These are phyloP conservation scores for Penicillium sp. DNA, from an alignment of 2,329 filamentous ascomycete genomes.

Conservation along the genomic window DNA sequence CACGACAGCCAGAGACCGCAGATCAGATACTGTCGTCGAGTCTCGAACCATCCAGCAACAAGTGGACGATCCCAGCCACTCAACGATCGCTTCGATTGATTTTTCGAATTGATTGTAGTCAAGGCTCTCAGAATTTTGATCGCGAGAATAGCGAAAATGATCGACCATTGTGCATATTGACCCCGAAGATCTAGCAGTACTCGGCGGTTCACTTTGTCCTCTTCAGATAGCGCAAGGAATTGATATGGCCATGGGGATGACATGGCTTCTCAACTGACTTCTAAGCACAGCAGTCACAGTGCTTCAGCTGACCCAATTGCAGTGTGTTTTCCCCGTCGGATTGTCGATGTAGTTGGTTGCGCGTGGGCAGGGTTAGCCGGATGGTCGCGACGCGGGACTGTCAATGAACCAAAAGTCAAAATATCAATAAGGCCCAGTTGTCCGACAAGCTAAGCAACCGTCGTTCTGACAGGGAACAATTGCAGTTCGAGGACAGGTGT, in stretches of 20 bases:
- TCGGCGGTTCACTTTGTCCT: slow-evolving; percentile 54
- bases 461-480: neutral
- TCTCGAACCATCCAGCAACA: slow-evolving; percentile 48
- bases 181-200: slow-evolving; percentile 58
- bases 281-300: no score
- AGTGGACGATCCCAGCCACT: slow-evolving; percentile 52
- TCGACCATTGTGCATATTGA: slow-evolving; percentile 57
- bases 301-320: no score
- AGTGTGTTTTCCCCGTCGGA: no score
- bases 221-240: slow-evolving; percentile 54
- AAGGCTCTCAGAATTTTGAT: slow-evolving; percentile 34
- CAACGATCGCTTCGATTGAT: neutral
- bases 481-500: neutral
- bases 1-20: slow-evolving; percentile 54
- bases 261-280: slow-evolving; percentile 11
- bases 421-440: neutral
- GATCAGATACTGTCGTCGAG: slow-evolving; percentile 53
- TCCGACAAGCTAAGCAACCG: neutral
- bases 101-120: neutral
- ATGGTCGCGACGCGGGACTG: neutral
- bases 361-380: no score
- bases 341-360: no score
- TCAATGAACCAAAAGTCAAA: neutral
- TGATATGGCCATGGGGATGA: slow-evolving; percentile 49
- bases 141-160: slow-evolving; percentile 48